Evolutionary conservation across 768 basidiomycete genomes (phyloP).

Genomic region (Mycena filopes): DNA sequence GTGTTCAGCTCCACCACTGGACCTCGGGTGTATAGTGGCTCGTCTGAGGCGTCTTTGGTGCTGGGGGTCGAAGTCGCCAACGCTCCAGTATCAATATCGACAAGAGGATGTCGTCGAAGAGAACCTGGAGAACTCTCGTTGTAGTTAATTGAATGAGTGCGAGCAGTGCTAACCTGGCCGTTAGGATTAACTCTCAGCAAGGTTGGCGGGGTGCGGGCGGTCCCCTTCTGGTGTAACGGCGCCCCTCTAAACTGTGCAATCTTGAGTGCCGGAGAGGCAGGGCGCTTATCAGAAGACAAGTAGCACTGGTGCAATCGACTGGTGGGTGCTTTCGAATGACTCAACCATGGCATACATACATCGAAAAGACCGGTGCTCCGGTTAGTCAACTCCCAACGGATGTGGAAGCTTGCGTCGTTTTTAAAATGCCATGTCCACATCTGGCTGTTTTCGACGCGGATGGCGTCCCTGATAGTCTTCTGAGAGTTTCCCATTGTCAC

Average conservation of each 20-base stretch:
- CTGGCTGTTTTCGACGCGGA: background rate
- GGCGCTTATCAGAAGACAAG: background rate
- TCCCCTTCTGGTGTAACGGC: slow-evolving; percentile 5
- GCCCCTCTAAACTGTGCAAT: slow-evolving; percentile 21
- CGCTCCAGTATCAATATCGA: slow-evolving; percentile 48
- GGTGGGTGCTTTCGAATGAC: background rate
- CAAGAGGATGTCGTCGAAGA: slow-evolving; percentile 47
- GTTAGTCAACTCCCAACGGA: slow-evolving; percentile 20
- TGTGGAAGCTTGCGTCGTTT: slow-evolving; percentile 10
- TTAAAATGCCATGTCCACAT: slow-evolving; percentile 17
- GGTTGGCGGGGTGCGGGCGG: slow-evolving; percentile 6
- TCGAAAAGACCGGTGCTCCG: slow-evolving; percentile 18
- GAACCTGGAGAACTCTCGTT: too few species aligned
- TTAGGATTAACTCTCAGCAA: slow-evolving; percentile 15
- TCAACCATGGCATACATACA: background rate
- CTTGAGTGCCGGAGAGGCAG: slow-evolving; percentile 13
- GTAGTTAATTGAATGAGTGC: slow-evolving; percentile 39
- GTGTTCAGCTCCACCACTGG: slow-evolving; percentile 22
- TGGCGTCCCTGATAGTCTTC: slow-evolving; percentile 6
- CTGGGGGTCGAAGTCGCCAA: slow-evolving; percentile 38
- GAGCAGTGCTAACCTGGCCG: slow-evolving; percentile 24
- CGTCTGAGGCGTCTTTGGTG: background rate
- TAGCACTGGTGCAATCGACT: background rate
- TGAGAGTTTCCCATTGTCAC: slow-evolving; percentile 11
- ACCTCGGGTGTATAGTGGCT: background rate